phyloP scores from a whole-genome alignment of 2,329 filamentous ascomycete genomes.

The Blastomyces gilchristii region DNA sequence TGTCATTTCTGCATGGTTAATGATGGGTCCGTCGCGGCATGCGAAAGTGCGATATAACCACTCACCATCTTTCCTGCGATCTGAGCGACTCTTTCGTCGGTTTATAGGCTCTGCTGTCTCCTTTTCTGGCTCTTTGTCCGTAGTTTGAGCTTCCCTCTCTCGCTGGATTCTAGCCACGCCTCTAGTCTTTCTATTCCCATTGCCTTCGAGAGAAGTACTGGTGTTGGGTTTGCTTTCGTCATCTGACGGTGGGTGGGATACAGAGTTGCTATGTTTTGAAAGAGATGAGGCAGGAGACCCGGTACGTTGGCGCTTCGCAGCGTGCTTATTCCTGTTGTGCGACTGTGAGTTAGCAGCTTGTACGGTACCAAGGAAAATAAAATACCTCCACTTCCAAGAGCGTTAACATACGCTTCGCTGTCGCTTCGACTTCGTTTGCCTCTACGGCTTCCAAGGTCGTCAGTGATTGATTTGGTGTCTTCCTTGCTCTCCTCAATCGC shows the following conservation, averaged over 20 bases:
- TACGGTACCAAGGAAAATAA: not conserved
- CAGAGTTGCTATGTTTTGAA: conserved; percentile 39
- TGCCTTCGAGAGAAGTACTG: conserved; percentile 23
- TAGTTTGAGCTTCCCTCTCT: conserved; percentile 39
- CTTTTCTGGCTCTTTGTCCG: conserved; percentile 60
- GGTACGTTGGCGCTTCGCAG: conserved; percentile 73
- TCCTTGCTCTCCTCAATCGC: conserved; percentile 94
- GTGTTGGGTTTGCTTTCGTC: conserved; percentile 48
- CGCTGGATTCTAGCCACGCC: conserved; percentile 45
- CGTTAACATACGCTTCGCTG: conserved; percentile 73
- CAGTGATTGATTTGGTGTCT: conserved; percentile 50
- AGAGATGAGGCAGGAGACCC: conserved; percentile 60
- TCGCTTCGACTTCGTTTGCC: conserved; percentile 79
- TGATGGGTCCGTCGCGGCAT: not conserved
- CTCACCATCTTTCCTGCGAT: conserved; percentile 72
- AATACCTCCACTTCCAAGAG: conserved; percentile 10
- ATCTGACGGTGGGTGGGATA: conserved; percentile 47
- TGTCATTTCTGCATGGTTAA: conserved; percentile 22
- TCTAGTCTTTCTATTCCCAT: conserved; percentile 48
- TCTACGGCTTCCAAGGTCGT: conserved; percentile 50
- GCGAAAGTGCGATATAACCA: conserved; percentile 2
- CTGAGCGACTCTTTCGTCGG: conserved; percentile 71
- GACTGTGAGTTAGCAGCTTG: not conserved
- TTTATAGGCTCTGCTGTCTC: conserved; percentile 63
- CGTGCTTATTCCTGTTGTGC: conserved; percentile 53